These are phyloP conservation scores for Geosmithia flava DNA, from an alignment of 2,329 filamentous ascomycete genomes.

Conservation along the genomic window DNA sequence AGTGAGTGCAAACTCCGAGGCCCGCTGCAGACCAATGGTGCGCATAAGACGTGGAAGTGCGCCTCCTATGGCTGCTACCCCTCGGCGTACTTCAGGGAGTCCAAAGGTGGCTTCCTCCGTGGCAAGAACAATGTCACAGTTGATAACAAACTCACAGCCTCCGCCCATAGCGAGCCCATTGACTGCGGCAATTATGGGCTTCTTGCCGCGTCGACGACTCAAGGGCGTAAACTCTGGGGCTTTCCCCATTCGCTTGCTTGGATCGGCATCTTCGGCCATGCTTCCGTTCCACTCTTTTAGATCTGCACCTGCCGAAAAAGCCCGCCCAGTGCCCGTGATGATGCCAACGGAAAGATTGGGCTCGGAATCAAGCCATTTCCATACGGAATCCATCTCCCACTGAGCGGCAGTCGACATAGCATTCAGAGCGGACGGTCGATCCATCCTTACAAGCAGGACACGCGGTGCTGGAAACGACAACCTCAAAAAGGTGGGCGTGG, in stretches of 20 bases:
- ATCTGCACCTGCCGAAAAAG: conserved; percentile 40
- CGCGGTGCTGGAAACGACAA: conserved; percentile 27
- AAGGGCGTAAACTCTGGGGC: conserved; percentile 26
- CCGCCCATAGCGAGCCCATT: conserved; percentile 42
- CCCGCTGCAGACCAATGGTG: conserved; percentile 10
- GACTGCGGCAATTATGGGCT: conserved; percentile 42
- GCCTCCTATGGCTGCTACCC: conserved; percentile 35
- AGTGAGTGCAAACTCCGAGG: conserved; percentile 12
- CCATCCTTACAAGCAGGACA: conserved; percentile 39
- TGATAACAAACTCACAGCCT: conserved; percentile 39
- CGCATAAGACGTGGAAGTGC: conserved; percentile 34
- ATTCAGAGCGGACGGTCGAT: conserved; percentile 34
- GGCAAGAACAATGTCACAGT: conserved; percentile 38
- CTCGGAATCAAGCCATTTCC: conserved; percentile 36
- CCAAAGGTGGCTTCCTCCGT: conserved; percentile 33
- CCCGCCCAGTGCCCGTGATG: conserved; percentile 32
- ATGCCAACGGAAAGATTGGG: conserved; percentile 29
- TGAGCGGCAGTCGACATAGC: conserved; percentile 24
- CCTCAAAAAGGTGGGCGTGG: conserved; percentile 11
- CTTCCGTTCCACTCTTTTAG: conserved; percentile 33
- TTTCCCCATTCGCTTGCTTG: conserved; percentile 6
- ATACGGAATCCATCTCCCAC: conserved; percentile 31
- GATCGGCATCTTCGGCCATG: conserved; percentile 3
- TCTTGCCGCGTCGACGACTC: conserved; percentile 33
- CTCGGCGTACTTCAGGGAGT: conserved; percentile 37